phyloP scores from a whole-genome alignment of 768 basidiomycete genomes.

The Candolleomyces aberdarensis region DNA sequence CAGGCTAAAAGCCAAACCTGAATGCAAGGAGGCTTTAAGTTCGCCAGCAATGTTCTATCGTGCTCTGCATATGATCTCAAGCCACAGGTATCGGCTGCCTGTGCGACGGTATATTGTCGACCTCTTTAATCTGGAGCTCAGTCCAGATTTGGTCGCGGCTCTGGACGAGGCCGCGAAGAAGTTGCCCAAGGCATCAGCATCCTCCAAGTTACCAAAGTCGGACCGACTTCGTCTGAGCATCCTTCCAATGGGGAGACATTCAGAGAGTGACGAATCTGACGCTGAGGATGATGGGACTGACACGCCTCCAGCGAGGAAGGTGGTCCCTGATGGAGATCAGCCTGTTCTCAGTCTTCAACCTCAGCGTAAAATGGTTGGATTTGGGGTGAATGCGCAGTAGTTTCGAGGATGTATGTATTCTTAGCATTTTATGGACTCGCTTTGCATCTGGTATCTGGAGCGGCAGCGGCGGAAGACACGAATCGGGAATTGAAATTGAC shows the following conservation, averaged over 20 bases:
- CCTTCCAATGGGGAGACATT: constrained; percentile 51
- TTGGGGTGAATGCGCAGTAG: constrained; percentile 22
- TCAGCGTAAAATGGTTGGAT: constrained; percentile 57
- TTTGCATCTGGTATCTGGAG: not conserved
- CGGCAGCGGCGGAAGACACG: not conserved
- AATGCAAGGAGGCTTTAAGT: constrained; percentile 71
- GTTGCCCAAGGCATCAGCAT: constrained; percentile 38
- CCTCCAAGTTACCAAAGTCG: constrained; percentile 35
- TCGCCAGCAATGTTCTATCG: constrained; percentile 81
- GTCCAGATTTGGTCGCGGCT: constrained; percentile 53
- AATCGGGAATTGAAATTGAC: not conserved
- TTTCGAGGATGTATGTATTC: not conserved
- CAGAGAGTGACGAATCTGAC: constrained; percentile 57
- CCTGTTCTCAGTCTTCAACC: constrained; percentile 60
- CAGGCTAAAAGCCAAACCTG: constrained; percentile 70
- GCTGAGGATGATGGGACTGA: constrained; percentile 47
- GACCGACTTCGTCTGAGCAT: constrained; percentile 57
- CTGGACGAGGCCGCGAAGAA: constrained; percentile 50
- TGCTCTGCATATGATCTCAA: constrained; percentile 83
- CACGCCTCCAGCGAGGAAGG: constrained; percentile 40
- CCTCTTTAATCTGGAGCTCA: constrained; percentile 82
- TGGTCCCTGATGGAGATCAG: constrained; percentile 37
- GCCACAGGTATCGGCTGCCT: constrained; percentile 86
- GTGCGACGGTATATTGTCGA: constrained; percentile 93
- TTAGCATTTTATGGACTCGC: not conserved